phyloP scores from a whole-genome alignment of 176 grass and related monocot species.

The Hordeum vulgare region MorexV3_pseudomolecules_assembly NC_058520.1:571209558-571210057 shows the following conservation, averaged over 20 bases:
- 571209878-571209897: slow-evolving; percentile 89
- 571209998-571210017: slow-evolving; percentile 68
- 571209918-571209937: slow-evolving; percentile 87
- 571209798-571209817: neutral
- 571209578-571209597: neutral
- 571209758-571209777: neutral
- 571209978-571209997: slow-evolving; percentile 61
- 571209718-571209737: neutral
- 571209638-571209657: neutral
- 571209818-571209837: slow-evolving; percentile 9
- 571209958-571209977: slow-evolving; percentile 66
- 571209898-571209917: slow-evolving; percentile 85
- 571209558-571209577: neutral
- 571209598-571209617: neutral
- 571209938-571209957: slow-evolving; percentile 92
- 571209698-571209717: neutral
- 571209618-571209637: neutral
- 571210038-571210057: slow-evolving; percentile 50
- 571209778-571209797: neutral
- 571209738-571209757: neutral
- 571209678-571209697: slow-evolving; percentile 24
- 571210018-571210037: slow-evolving; percentile 85
- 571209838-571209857: slow-evolving; percentile 71
- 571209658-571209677: neutral
- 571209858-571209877: slow-evolving; percentile 91